Evolutionary conservation across 1,284 basidiomycete species (phyloP).

Genomic region (Cryptococcus sp.): DNA sequence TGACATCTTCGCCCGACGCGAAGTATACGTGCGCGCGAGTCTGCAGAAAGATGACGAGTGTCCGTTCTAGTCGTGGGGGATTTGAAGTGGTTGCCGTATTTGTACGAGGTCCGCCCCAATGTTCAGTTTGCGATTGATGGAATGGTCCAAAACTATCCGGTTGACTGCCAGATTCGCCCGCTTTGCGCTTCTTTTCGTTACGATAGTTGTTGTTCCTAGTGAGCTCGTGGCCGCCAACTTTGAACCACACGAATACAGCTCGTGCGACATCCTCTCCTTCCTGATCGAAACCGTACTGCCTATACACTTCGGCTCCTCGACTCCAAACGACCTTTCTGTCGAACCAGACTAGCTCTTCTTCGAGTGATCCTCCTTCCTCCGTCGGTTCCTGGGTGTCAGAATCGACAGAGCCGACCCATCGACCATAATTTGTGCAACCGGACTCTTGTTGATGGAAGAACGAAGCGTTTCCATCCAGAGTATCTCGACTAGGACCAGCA

Average conservation of each 20-base stretch:
- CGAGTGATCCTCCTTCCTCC: conserved; percentile 5
- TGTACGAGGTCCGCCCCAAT: conserved; percentile 29
- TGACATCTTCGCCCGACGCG: conserved; percentile 71
- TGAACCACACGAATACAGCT: conserved; percentile 73
- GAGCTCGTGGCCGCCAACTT: conserved; percentile 3
- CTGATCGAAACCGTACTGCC: conserved; percentile 71
- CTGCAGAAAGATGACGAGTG: conserved; percentile 75
- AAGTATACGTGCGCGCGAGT: conserved; percentile 73
- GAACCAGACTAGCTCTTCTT: conserved; percentile 70
- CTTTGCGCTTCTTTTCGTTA: neutral
- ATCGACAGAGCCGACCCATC: conserved; percentile 1
- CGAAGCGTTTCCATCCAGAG: neutral
- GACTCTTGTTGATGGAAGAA: conserved; percentile 7
- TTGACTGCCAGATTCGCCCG: neutral
- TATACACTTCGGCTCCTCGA: conserved; percentile 67
- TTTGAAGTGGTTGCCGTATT: conserved; percentile 3
- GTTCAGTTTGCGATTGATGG: conserved; percentile 35
- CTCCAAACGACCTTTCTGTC: conserved; percentile 66
- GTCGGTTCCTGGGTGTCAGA: neutral
- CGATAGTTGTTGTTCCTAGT: neutral
- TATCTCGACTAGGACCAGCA: conserved; percentile 12
- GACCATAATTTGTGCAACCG: neutral
- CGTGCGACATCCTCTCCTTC: conserved; percentile 71
- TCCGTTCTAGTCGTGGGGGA: conserved; percentile 51
- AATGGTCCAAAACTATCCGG: conserved; percentile 50